These are phyloP conservation scores for Pseudoscleropodium purum DNA, from an alignment of 225 moss, liverwort and hornwort genomes.

Conservation along the genomic window DNA sequence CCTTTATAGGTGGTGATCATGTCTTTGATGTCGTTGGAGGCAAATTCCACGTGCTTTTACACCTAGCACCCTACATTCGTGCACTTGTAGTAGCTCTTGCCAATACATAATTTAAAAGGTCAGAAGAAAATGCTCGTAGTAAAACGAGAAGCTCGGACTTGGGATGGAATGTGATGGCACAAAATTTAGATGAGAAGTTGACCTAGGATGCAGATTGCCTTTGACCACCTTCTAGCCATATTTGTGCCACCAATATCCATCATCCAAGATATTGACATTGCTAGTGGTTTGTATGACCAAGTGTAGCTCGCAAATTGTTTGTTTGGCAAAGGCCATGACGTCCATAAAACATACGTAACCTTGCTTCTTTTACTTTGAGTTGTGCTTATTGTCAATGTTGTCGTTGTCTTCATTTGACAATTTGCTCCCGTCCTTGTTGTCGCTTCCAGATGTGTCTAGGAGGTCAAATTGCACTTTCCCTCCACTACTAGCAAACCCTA, in stretches of 20 bases:
- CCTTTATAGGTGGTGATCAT: constrained; percentile 98
- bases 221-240: constrained; percentile 99
- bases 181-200: not conserved
- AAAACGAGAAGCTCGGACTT: too few relatives aligned
- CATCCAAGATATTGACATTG: constrained; percentile 91
- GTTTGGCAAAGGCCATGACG: constrained; percentile 38
- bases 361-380: constrained; percentile 74
- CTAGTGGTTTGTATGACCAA: constrained; percentile 95
- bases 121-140: not conserved
- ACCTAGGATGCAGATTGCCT: constrained; percentile 96
- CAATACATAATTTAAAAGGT: not conserved
- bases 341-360: constrained; percentile 45
- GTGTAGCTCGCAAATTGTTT: constrained; percentile 85
- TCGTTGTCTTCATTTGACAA: constrained; percentile 76
- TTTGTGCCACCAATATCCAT: constrained; percentile 95
- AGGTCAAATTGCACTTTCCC: constrained; percentile 27
- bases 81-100: constrained; percentile 98
- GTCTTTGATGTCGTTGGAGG: constrained; percentile 82
- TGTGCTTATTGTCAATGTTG: constrained; percentile 52
- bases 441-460: constrained; percentile 49
- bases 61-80: constrained; percentile 80
- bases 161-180: too few relatives aligned
- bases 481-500: constrained; percentile 33
- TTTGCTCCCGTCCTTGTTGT: constrained; percentile 77
- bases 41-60: constrained; percentile 91